These are phyloP conservation scores for Fusarium sp. DNA, from an alignment of 2,329 filamentous ascomycete species.

Conservation along the genomic window DNA sequence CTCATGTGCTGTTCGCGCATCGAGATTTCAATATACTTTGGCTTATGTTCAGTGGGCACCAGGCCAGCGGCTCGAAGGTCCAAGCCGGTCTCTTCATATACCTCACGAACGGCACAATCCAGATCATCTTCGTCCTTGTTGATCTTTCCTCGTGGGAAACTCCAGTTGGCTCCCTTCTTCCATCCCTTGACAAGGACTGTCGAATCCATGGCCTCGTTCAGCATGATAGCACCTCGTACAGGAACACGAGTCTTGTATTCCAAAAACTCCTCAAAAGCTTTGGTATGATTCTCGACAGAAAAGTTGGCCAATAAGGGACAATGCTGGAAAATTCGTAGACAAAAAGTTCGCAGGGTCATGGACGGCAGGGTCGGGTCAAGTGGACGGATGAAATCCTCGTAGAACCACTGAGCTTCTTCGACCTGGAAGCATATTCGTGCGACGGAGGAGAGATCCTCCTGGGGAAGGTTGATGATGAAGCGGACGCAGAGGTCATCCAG, in stretches of 20 bases:
- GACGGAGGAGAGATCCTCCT: conserved; percentile 87
- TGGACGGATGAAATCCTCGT: conserved; percentile 98
- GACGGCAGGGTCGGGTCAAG: conserved; percentile 85
- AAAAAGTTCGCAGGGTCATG: conserved; percentile 85
- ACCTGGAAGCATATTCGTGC: conserved; percentile 98
- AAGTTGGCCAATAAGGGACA: conserved; percentile 88
- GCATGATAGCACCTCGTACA: conserved; percentile 90
- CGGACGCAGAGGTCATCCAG: conserved; percentile 97
- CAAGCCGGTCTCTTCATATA: conserved; percentile 95
- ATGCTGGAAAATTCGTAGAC: conserved; percentile 89
- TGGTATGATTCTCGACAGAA: conserved; percentile 77
- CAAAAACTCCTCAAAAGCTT: conserved; percentile 90
- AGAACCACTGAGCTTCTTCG: conserved; percentile 99
- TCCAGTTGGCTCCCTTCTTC: conserved; percentile 97
- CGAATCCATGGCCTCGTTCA: conserved; percentile 94
- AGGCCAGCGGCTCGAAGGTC: conserved; percentile 80
- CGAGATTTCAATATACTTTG: conserved; percentile 86
- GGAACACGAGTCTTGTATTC: conserved; percentile 95
- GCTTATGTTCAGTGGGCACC: conserved; percentile 73
- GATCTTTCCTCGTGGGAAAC: conserved; percentile 96
- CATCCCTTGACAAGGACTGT: conserved; percentile 94
- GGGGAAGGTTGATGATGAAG: conserved; percentile 96
- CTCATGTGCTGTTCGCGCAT: conserved; percentile 94
- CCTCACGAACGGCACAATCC: conserved; percentile 91
- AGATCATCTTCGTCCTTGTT: conserved; percentile 96